Percentiles rank a stretch among this genome's conserved stretches.
phyloP scores from a whole-genome alignment of 805 yeast genomes.

The Candida pseudofarinosa region DNA sequence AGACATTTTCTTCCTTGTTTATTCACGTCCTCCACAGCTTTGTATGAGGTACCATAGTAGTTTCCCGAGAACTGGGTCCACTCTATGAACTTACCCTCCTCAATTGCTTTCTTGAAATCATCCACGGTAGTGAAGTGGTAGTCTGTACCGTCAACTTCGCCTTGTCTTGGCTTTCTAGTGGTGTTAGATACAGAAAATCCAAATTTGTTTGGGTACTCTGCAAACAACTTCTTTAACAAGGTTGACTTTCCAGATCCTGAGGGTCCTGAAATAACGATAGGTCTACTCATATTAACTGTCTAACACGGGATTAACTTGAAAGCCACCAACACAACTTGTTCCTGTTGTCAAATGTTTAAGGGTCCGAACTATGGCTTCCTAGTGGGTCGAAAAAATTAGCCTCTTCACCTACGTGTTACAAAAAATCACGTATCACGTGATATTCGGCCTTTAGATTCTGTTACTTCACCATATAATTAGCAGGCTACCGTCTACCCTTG shows the following conservation, averaged over 20 bases:
- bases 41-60: conserved; percentile 91
- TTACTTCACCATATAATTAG: too few relatives aligned
- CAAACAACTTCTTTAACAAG: conserved; percentile 79
- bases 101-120: conserved; percentile 72
- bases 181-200: conserved; percentile 95
- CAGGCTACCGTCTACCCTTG: too few relatives aligned
- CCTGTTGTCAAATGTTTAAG: too few relatives aligned
- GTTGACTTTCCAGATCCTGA: conserved; percentile 97
- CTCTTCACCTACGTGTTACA: neutral
- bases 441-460: too few relatives aligned
- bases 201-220: conserved; percentile 83
- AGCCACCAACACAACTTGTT: too few relatives aligned
- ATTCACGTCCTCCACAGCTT: conserved; percentile 74
- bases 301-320: too few relatives aligned
- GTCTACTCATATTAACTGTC: conserved; percentile 46
- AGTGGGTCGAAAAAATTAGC: neutral
- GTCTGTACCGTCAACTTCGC: conserved; percentile 85
- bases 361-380: too few relatives aligned
- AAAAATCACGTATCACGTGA: too few relatives aligned
- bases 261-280: conserved; percentile 95
- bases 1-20: conserved; percentile 72
- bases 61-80: conserved; percentile 98
- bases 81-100: conserved; percentile 77
- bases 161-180: conserved; percentile 86
- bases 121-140: conserved; percentile 84